Evolutionary conservation across 2,329 filamentous ascomycete species (phyloP).

Genomic region (Bimuria novae-zelandiae): DNA sequence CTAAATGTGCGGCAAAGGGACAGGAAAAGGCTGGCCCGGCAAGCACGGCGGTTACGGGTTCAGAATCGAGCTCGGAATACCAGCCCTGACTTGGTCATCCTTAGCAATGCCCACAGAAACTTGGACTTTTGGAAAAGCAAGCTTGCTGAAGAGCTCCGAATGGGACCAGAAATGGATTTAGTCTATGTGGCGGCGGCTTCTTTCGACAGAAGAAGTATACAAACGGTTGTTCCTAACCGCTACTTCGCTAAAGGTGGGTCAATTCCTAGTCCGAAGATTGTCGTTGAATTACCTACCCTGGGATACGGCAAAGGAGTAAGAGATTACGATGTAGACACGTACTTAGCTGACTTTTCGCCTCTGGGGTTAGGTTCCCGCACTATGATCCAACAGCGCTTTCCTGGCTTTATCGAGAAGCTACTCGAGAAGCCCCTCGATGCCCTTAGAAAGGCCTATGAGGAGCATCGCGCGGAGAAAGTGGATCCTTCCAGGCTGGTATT

Average conservation of each 20-base stretch:
- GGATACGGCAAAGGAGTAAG: not conserved
- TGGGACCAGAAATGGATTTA: not conserved
- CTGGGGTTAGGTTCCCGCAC: too few relatives aligned
- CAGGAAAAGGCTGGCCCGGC: too few relatives aligned
- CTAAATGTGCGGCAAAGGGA: too few relatives aligned
- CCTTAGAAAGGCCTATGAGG: constrained; percentile 10
- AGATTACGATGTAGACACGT: not conserved
- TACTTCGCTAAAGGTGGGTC: not conserved
- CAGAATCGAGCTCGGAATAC: not conserved
- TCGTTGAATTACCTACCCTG: not conserved
- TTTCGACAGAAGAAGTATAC: constrained; percentile 8
- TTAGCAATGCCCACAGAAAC: not conserved
- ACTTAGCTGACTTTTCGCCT: not conserved
- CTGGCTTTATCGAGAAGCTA: constrained; percentile 5
- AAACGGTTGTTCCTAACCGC: constrained; percentile 10
- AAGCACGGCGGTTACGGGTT: too few relatives aligned
- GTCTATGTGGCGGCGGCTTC: not conserved
- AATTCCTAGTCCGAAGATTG: not conserved
- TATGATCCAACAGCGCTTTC: too few relatives aligned
- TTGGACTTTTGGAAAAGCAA: constrained; percentile 7
- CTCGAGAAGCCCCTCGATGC: not conserved
- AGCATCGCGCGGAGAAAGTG: constrained; percentile 8
- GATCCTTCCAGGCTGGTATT: constrained; percentile 10
- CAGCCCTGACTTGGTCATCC: not conserved
- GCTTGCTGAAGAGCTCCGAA: constrained; percentile 7